A percentile compares a stretch with the other conserved stretches of the same genome.
phyloP scores from a whole-genome alignment of 805 yeast genomes.

The Lipomyces kockii region DNA sequence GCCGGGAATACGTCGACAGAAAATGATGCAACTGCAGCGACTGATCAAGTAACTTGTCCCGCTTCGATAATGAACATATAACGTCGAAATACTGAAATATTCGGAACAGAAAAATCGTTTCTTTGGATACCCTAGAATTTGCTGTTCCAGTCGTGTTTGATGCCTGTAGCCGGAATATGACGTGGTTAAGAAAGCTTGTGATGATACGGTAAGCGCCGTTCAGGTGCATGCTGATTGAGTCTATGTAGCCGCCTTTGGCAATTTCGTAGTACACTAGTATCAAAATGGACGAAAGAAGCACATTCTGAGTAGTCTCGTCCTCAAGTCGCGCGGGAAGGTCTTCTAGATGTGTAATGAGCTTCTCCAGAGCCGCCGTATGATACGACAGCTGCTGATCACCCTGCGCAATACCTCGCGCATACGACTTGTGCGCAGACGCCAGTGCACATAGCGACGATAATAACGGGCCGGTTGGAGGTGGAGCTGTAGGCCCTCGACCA shows the following conservation, averaged over 20 bases:
- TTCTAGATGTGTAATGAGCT: conserved; percentile 22
- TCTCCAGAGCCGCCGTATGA: conserved; percentile 32
- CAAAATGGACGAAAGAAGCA: conserved; percentile 28
- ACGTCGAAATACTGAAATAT: conserved; percentile 37
- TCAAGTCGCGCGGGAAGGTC: conserved; percentile 27
- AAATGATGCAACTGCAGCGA: conserved; percentile 33
- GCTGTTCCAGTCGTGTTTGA: conserved; percentile 3
- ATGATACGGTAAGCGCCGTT: conserved; percentile 35
- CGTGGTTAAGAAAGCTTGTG: conserved; percentile 29
- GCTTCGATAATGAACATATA: conserved; percentile 31
- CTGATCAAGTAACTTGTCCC: conserved; percentile 23
- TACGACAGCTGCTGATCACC: conserved; percentile 25
- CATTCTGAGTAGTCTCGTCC: conserved; percentile 34
- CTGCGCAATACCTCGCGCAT: conserved; percentile 19
- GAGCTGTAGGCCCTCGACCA: background rate
- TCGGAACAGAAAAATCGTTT: conserved; percentile 32
- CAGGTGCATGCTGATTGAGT: conserved; percentile 32
- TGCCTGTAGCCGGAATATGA: conserved; percentile 23
- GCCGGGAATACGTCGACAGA: conserved; percentile 27
- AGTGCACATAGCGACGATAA: conserved; percentile 33
- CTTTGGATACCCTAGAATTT: conserved; percentile 21
- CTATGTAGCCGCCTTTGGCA: conserved; percentile 33
- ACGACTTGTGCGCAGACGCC: conserved; percentile 32
- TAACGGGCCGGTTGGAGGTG: conserved; percentile 19
- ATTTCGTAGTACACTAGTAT: conserved; percentile 36